Conservation (phyloP, 2,329 filamentous ascomycete genomes). For the Fusarium abutilonis region DNA sequence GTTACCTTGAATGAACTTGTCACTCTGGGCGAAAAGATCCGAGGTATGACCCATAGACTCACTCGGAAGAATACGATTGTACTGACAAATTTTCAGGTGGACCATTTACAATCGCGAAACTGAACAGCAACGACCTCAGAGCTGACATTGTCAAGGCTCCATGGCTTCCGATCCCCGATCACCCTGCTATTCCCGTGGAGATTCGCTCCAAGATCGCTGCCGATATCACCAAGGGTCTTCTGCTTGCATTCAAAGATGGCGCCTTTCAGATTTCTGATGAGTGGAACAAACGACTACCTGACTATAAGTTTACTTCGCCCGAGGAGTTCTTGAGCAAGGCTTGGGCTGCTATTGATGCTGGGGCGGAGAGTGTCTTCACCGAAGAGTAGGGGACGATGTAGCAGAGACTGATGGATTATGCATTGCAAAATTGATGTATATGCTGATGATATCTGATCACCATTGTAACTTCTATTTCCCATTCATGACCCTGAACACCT, state of each 20-base stretch:
- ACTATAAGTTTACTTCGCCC: slow-evolving; percentile 53
- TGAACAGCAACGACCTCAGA: slow-evolving; percentile 36
- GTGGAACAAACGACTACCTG: slow-evolving; percentile 56
- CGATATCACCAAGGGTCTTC: slow-evolving; percentile 1
- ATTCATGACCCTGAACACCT: slow-evolving; percentile 1
- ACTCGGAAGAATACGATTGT: rapidly evolving
- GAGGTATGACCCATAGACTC: slow-evolving; percentile 15
- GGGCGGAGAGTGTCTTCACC: slow-evolving; percentile 5
- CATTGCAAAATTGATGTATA: too few species aligned
- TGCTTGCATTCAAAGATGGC: slow-evolving; percentile 21
- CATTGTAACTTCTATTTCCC: neutral
- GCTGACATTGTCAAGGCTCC: slow-evolving; percentile 41
- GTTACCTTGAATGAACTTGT: slow-evolving; percentile 52
- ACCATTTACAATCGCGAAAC: slow-evolving; percentile 33
- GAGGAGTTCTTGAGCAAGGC: slow-evolving; percentile 55
- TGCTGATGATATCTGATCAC: too few species aligned
- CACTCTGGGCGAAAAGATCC: slow-evolving; percentile 53
- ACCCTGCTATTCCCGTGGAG: slow-evolving; percentile 35
- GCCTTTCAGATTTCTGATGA: slow-evolving; percentile 53
- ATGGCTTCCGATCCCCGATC: slow-evolving; percentile 26
- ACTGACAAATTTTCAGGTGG: slow-evolving; percentile 15
- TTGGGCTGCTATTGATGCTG: slow-evolving; percentile 32
- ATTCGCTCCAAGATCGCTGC: slow-evolving; percentile 17
- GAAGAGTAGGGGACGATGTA: slow-evolving; percentile 1
- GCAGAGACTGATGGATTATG: too few species aligned